Base-by-base conservation (phyloP, 2,329 filamentous ascomycete species). In the Aspergillus jensenii region DNA sequence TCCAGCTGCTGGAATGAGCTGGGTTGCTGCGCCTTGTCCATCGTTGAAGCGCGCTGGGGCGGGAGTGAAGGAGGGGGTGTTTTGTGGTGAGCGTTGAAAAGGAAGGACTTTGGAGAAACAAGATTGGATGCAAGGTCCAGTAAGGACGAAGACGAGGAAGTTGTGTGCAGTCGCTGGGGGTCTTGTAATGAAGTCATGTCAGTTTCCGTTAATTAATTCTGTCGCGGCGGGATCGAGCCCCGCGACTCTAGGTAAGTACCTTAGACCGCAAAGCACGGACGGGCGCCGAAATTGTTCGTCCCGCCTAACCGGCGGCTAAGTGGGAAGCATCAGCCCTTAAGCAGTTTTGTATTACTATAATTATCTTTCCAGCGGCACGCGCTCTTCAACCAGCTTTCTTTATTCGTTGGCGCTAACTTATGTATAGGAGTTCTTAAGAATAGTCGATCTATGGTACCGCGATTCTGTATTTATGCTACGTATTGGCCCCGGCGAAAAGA, bases 1-100 rank as follows among this genome's bases (percentile, higher is more conserved):
- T 99, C 95, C 75, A 98, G 85, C 87, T 98, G 95, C 84, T 98
- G 93, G 82, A 99, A 99, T 62, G 93, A 98, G 80, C 90, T 96
- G 56, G 93, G 93, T 71, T 97, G 91, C 71, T 90, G 84, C 76
- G 96, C 90, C 72, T 90, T 90, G 78, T 97, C 93, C 93, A 98
- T 98, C 40, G 59, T 71, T 55, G 56, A 59, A 56, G 62, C 59
- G 52, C 58, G 49, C 31, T 56, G 56, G 41, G 58, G 50, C 56
- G 62, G 55, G 53, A 56, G 64, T 52, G 33, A 53, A 52, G 54
- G 59, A 58, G 50, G 62, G 41, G 43, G 39, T 52, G 37, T 62
- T 47, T 62, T 48, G 54, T 62, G 62, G 23, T 68, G 67, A 47
- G 60, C 37, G 47, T 56, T 49, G 48, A 70, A 73, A 55, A 77